Conservation (phyloP, 2,329 filamentous ascomycete species). For the Neobulgaria alba region DNA sequence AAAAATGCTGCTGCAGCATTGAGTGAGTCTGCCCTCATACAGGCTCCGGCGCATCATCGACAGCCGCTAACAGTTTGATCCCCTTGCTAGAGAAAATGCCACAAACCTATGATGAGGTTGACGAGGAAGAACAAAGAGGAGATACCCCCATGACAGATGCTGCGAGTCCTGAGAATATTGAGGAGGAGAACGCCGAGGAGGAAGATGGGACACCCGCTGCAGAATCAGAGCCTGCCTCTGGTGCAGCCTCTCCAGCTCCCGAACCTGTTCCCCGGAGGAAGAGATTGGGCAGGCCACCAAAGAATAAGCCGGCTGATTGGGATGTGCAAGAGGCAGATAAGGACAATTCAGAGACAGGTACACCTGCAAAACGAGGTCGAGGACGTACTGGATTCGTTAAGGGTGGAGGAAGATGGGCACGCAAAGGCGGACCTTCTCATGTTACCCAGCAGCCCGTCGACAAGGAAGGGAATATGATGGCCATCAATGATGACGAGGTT, state of each 20-base stretch:
- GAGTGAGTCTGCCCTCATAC: conserved; percentile 33
- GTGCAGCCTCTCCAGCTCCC: conserved; percentile 25
- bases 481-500: conserved; percentile 88
- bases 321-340: conserved; percentile 46
- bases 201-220: conserved; percentile 33
- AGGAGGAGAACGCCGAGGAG: conserved; percentile 41
- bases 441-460: conserved; percentile 80
- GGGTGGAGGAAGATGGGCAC: conserved; percentile 57
- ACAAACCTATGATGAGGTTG: conserved; percentile 33
- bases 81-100: conserved; percentile 39
- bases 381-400: conserved; percentile 49
- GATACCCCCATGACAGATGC: conserved; percentile 30
- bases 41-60: conserved; percentile 14
- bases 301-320: conserved; percentile 76
- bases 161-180: conserved; percentile 23
- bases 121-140: conserved; percentile 38
- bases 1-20: conserved; percentile 45
- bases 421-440: conserved; percentile 60
- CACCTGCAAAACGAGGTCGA: conserved; percentile 45
- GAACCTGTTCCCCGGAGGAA: conserved; percentile 59
- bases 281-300: conserved; percentile 76
- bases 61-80: conserved; percentile 1
- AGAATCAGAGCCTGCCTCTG: conserved; percentile 42
- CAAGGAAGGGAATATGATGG: conserved; percentile 85
- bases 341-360: conserved; percentile 34